phyloP scores from a whole-genome alignment of 305 asterid species.

The Ajuga reptans region DNA sequence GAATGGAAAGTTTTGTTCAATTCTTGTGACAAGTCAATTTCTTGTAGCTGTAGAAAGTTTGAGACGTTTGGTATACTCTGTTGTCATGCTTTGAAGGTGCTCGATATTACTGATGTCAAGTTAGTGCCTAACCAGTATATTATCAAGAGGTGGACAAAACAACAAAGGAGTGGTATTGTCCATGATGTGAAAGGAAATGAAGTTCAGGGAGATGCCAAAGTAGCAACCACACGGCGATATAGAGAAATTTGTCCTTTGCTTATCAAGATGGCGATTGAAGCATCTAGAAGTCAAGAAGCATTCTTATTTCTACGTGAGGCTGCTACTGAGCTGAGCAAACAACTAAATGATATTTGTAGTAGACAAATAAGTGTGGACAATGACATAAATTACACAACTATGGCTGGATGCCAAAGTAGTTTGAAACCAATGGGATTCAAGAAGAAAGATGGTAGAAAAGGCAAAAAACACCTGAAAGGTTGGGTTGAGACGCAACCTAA shows the following conservation, averaged over 20 bases:
- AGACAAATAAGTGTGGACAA: neutral
- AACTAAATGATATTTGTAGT: neutral
- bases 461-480: neutral
- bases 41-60: no score
- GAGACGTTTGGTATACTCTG: neutral
- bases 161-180: no score
- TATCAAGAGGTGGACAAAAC: no score
- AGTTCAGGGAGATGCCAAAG: neutral
- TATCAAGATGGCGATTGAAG: neutral
- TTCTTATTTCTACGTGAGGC: no score
- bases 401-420: neutral
- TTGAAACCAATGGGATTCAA: neutral
- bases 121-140: no score
- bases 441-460: neutral
- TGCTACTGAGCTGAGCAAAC: neutral
- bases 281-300: neutral
- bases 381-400: neutral
- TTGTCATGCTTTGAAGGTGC: neutral
- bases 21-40: no score
- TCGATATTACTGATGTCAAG: neutral
- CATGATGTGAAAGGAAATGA: no score
- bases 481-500: neutral
- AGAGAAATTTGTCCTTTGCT: neutral
- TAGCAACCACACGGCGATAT: neutral
- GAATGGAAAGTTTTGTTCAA: no score